Conservation (phyloP, 805 yeast species). For the Priceomyces castillae region DNA sequence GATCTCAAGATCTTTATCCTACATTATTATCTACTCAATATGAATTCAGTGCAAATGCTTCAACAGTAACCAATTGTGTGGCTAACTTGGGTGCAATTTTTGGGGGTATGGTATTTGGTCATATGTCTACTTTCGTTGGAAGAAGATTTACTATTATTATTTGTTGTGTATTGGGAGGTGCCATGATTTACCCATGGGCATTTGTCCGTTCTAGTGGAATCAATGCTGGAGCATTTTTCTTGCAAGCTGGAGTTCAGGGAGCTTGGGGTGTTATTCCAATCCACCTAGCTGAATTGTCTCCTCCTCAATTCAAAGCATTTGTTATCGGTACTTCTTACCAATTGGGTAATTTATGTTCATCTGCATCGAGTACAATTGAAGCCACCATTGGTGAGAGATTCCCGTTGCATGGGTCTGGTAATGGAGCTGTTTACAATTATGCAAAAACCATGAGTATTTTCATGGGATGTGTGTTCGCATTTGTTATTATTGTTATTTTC, state of each 20-base stretch:
- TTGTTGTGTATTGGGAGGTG: slow-evolving; percentile 35
- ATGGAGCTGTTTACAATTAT: slow-evolving; percentile 40
- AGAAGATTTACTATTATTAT: slow-evolving; percentile 33
- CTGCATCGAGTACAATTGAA: slow-evolving; percentile 70
- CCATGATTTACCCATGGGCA: slow-evolving; percentile 42
- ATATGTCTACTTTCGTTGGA: slow-evolving; percentile 34
- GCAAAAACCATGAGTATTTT: slow-evolving; percentile 65
- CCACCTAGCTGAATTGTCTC: slow-evolving; percentile 59
- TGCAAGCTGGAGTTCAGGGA: slow-evolving; percentile 66
- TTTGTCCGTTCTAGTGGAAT: slow-evolving; percentile 36
- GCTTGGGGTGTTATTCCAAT: slow-evolving; percentile 69
- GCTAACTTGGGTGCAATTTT: slow-evolving; percentile 42
- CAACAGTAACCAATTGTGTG: slow-evolving; percentile 40
- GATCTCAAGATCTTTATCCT: slow-evolving; percentile 68
- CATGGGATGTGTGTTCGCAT: slow-evolving; percentile 60
- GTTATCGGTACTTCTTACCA: slow-evolving; percentile 65
- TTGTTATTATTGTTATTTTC: slow-evolving; percentile 46
- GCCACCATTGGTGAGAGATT: slow-evolving; percentile 58
- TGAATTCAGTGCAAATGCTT: slow-evolving; percentile 27
- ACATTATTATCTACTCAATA: slow-evolving; percentile 36
- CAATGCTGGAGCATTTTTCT: slow-evolving; percentile 58
- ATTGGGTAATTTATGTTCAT: slow-evolving; percentile 64
- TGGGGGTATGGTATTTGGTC: slow-evolving; percentile 47
- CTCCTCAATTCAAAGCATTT: slow-evolving; percentile 51
- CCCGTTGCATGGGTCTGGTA: slow-evolving; percentile 26